Conservation (phyloP, 306 rosid genomes). For the Argentina anserina region DNA sequence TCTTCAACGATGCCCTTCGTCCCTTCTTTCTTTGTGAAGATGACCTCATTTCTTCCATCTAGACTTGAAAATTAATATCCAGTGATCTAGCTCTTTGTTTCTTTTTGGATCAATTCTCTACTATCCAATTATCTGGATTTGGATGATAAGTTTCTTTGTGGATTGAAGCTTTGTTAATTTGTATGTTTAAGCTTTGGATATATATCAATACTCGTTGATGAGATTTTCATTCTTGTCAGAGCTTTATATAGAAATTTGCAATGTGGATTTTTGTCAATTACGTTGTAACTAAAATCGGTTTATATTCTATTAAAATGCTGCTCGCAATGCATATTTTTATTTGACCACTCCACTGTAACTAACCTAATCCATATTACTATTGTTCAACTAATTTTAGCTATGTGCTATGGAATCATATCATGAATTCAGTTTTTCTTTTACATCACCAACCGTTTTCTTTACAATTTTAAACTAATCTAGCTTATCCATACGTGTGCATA, state of each 20-base stretch:
- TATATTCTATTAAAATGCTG: not conserved
- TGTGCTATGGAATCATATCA: not conserved
- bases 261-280: not conserved
- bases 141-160: too few relatives aligned
- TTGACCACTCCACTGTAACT: not conserved
- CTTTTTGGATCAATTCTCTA: not conserved
- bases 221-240: not conserved
- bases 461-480: too few relatives aligned
- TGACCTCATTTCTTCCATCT: slow-evolving; percentile 37
- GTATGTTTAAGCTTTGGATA: not conserved
- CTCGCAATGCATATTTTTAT: not conserved
- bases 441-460: not conserved
- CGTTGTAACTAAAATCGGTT: slow-evolving; percentile 1
- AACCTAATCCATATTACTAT: not conserved
- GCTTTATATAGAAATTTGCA: slow-evolving; percentile 5
- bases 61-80: not conserved
- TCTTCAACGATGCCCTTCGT: slow-evolving; percentile 17
- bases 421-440: not conserved
- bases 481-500: not conserved
- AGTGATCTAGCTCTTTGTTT: not conserved
- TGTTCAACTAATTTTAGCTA: not conserved
- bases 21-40: not conserved
- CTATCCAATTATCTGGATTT: too few relatives aligned
- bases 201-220: not conserved
- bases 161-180: not conserved